A percentile compares a stretch with the other conserved stretches of the same genome.
These are phyloP conservation scores for Fonsecaea pedrosoi DNA, from an alignment of 2,329 filamentous ascomycete species.

Conservation along the genomic window DNA sequence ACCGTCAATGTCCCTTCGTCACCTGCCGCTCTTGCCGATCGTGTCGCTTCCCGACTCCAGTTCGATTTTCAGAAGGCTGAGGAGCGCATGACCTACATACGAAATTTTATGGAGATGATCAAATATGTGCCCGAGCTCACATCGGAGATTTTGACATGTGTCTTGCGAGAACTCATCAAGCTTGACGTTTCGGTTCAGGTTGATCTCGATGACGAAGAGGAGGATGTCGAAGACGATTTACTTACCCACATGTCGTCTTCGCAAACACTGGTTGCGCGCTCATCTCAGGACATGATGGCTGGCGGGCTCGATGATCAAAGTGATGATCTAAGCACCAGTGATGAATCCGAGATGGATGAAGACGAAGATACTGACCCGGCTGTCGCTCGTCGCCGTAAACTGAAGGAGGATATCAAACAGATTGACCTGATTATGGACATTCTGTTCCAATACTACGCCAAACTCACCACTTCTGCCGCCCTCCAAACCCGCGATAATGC, in stretches of 20 bases:
- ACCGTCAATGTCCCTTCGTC: slow-evolving; percentile 82
- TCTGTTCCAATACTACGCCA: slow-evolving; percentile 82
- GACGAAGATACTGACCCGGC: slow-evolving; percentile 63
- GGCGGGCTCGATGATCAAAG: slow-evolving; percentile 56
- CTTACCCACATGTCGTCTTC: slow-evolving; percentile 59
- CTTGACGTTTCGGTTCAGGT: slow-evolving; percentile 95
- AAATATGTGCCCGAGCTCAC: slow-evolving; percentile 79
- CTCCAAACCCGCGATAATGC: slow-evolving; percentile 72
- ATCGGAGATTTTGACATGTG: slow-evolving; percentile 79
- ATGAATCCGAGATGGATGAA: slow-evolving; percentile 74
- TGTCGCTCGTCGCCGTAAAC: slow-evolving; percentile 65
- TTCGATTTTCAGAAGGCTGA: slow-evolving; percentile 77
- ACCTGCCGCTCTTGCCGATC: slow-evolving; percentile 70
- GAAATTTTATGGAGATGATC: slow-evolving; percentile 79
- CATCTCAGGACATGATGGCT: slow-evolving; percentile 53
- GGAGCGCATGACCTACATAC: slow-evolving; percentile 84
- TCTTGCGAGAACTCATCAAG: slow-evolving; percentile 86
- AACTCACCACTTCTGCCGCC: slow-evolving; percentile 43
- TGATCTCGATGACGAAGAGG: slow-evolving; percentile 90
- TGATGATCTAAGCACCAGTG: slow-evolving; percentile 48
- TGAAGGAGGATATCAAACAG: slow-evolving; percentile 85
- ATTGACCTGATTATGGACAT: slow-evolving; percentile 89
- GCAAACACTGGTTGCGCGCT: slow-evolving; percentile 41
- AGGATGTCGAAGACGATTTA: slow-evolving; percentile 79
- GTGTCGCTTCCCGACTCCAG: slow-evolving; percentile 74